These are phyloP conservation scores for Rhodosporidiobolus odoratus DNA, from an alignment of 768 basidiomycete species.

Conservation along the genomic window DNA sequence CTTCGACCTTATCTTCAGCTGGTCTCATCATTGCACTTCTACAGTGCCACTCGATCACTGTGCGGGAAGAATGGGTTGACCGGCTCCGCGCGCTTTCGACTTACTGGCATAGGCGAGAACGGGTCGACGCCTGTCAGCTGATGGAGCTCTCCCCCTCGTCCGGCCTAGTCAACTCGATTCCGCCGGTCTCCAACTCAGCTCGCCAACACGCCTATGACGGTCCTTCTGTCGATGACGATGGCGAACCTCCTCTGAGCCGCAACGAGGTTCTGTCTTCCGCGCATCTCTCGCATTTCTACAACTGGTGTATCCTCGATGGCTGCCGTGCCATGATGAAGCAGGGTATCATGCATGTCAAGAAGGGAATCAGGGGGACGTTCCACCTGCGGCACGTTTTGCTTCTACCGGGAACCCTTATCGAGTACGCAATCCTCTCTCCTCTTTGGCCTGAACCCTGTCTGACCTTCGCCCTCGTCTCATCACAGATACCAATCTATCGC, in stretches of 20 bases:
- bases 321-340: slow-evolving; percentile 70
- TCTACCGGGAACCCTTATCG: slow-evolving; percentile 66
- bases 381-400: slow-evolving; percentile 73
- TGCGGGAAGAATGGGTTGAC: slow-evolving; percentile 80
- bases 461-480: neutral
- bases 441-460: neutral
- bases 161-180: slow-evolving; percentile 18
- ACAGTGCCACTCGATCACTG: slow-evolving; percentile 40
- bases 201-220: neutral
- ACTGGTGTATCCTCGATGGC: slow-evolving; percentile 77
- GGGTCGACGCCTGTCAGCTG: slow-evolving; percentile 67
- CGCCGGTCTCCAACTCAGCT: neutral
- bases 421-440: slow-evolving; percentile 54
- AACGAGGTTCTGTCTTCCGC: slow-evolving; percentile 47
- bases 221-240: slow-evolving; percentile 47
- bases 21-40: slow-evolving; percentile 56
- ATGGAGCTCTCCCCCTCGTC: slow-evolving; percentile 61
- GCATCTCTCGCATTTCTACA: slow-evolving; percentile 64
- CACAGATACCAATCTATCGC: slow-evolving; percentile 15
- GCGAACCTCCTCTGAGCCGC: slow-evolving; percentile 36
- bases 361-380: slow-evolving; percentile 69
- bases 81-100: slow-evolving; percentile 62
- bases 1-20: too few relatives aligned
- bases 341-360: slow-evolving; percentile 67
- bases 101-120: slow-evolving; percentile 77